Evolutionary conservation across 768 basidiomycete species (phyloP).

Genomic region (Artomyces pyxidatus): DNA sequence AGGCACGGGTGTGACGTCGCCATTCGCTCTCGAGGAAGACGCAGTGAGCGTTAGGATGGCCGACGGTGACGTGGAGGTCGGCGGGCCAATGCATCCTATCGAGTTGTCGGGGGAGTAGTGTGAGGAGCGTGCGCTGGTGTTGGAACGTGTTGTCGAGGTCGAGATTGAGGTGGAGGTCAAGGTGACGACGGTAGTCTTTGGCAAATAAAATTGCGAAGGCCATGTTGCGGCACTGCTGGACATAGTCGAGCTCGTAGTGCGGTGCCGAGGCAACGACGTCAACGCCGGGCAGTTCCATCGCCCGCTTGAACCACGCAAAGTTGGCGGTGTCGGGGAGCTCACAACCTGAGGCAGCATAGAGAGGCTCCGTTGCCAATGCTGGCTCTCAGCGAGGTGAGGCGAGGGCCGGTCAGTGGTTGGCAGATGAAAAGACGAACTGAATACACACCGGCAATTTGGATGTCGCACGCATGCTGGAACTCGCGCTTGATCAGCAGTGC

Average conservation of each 20-base stretch:
- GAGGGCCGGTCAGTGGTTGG: no score
- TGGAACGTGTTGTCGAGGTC: slow-evolving; percentile 44
- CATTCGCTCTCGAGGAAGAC: slow-evolving; percentile 38
- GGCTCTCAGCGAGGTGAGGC: neutral
- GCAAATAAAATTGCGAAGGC: slow-evolving; percentile 43
- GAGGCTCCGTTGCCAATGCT: slow-evolving; percentile 58
- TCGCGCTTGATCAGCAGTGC: slow-evolving; percentile 40
- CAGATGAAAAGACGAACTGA: no score
- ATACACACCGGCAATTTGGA: slow-evolving; percentile 50
- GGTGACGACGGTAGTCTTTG: slow-evolving; percentile 29
- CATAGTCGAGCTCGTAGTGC: slow-evolving; percentile 46
- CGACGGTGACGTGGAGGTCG: slow-evolving; percentile 12
- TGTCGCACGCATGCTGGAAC: slow-evolving; percentile 38
- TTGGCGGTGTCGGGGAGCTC: slow-evolving; percentile 36
- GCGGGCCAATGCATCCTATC: slow-evolving; percentile 23
- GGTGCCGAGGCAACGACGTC: slow-evolving; percentile 56
- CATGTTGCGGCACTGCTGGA: slow-evolving; percentile 46
- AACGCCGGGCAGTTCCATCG: slow-evolving; percentile 31
- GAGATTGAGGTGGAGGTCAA: slow-evolving; percentile 65
- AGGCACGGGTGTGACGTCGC: slow-evolving; percentile 46
- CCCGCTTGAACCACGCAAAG: slow-evolving; percentile 35
- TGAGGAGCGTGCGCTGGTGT: slow-evolving; percentile 51
- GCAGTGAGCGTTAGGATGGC: neutral
- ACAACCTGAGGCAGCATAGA: slow-evolving; percentile 32
- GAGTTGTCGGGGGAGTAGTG: slow-evolving; percentile 40